These are phyloP conservation scores for Lentinula edodes DNA, from an alignment of 768 basidiomycete genomes.

Conservation along the genomic window DNA sequence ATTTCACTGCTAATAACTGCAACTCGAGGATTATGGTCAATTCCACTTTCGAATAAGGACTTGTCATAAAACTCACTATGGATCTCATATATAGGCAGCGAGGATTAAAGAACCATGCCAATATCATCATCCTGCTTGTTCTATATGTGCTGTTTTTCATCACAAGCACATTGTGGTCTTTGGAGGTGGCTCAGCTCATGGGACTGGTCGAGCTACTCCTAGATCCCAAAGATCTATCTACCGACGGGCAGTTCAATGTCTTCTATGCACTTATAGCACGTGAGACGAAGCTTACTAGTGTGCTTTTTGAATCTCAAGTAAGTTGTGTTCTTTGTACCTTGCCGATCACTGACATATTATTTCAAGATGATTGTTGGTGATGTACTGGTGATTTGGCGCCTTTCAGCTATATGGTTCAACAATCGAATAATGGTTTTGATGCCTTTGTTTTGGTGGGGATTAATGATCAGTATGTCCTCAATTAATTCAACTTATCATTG, in stretches of 20 bases:
- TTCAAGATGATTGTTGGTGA: constrained; percentile 1
- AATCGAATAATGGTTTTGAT: background rate
- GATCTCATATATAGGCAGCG: background rate
- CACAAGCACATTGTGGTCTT: background rate
- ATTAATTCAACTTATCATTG: background rate
- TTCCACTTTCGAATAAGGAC: too few species aligned
- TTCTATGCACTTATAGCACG: background rate
- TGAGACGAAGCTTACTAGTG: background rate
- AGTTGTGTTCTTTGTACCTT: background rate
- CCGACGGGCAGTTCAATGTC: background rate
- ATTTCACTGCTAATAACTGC: background rate
- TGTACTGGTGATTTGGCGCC: background rate
- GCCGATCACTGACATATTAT: background rate
- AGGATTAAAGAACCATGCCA: background rate
- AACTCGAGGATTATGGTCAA: constrained; percentile 2
- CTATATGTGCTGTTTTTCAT: background rate
- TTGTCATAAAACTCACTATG: too few species aligned
- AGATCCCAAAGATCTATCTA: background rate
- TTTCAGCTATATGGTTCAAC: background rate
- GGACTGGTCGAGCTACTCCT: background rate
- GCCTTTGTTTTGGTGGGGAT: constrained; percentile 1
- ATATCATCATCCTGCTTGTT: background rate
- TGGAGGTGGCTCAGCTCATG: background rate
- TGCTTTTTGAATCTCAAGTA: constrained; percentile 2
- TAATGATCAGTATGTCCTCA: background rate